Conservation (phyloP, 768 basidiomycete genomes). For the Russula abietina region DNA sequence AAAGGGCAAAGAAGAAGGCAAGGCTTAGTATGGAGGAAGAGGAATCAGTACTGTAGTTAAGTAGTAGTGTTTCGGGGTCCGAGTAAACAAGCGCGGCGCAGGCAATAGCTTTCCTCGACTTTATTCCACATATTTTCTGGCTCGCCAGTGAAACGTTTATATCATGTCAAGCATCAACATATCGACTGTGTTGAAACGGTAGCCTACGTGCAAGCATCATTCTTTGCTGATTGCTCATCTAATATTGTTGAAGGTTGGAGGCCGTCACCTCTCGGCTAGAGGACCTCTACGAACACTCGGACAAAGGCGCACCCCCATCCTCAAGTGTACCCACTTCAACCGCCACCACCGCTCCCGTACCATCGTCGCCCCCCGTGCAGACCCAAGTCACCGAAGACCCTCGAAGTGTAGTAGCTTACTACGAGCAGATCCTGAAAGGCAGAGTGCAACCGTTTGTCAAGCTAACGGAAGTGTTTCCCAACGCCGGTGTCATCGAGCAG, state of each 20-base stretch:
- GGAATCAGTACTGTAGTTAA: background rate
- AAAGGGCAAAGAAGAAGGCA: conserved; percentile 30
- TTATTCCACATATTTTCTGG: background rate
- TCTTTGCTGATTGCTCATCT: conserved; percentile 1
- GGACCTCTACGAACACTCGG: conserved; percentile 56
- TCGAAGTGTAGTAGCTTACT: conserved; percentile 62
- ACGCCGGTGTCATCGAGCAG: conserved; percentile 66
- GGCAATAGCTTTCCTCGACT: background rate
- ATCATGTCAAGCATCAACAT: conserved; percentile 24
- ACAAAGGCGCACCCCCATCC: conserved; percentile 25
- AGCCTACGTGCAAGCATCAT: background rate
- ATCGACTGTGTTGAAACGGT: conserved; percentile 25
- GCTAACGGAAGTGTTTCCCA: conserved; percentile 65
- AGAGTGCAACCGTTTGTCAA: conserved; percentile 70
- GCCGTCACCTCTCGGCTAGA: conserved; percentile 93
- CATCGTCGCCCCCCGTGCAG: conserved; percentile 36
- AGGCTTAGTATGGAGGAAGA: conserved; percentile 11
- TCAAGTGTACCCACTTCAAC: conserved; percentile 30
- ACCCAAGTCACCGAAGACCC: conserved; percentile 39
- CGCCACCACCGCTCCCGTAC: conserved; percentile 34
- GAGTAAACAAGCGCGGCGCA: background rate
- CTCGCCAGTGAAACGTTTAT: background rate
- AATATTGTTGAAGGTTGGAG: conserved; percentile 54
- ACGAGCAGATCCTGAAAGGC: conserved; percentile 65
- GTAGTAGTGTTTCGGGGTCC: background rate